Base-by-base conservation (phyloP, 805 yeast species). In the Wickerhamomyces hampshirensis region DNA sequence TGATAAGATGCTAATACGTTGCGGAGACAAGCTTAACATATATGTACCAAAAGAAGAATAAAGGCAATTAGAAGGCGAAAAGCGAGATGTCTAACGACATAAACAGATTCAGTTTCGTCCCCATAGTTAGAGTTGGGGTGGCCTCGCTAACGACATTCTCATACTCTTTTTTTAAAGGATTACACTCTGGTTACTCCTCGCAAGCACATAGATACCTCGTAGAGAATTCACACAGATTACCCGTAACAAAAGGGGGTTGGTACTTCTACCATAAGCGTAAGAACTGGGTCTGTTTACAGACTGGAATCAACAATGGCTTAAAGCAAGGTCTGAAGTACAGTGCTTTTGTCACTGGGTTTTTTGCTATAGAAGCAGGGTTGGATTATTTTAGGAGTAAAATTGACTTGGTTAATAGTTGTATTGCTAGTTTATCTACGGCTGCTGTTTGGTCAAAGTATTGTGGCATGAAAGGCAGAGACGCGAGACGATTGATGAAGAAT, bases 191-290 rank as follows among this genome's bases (percentile, higher is more conserved):
- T 4, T 74, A 75, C 48, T 67, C 68, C 35, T 44, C 55, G 64
- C 84, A 1, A 73, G 83, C 1, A 59, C 78, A 29, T 68, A 76
- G 29, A 21, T 86, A 73, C 48, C 63, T 86, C 31, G 87, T 89
- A 3, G 85, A 84, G 47, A 86, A 86, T 51, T 82, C 93, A 11
- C 95, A 86, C 53, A 56, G 96, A 35, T 61, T 87, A 39, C 96
- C 96, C 6, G 68, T 59, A 16, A 76, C 81, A 0, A 80, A 76
- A 36, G 88, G 86, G 15, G 93, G 91, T 0, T 86, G 95, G 96
- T 86, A 82, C 53, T 82, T 80, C 55, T 86, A 86, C 59, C 93
- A 86, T 59, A 85, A 83, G 59, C 70, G 86, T 43, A 86, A 84
- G 62, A 82, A 84, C 58, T 83, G 84, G 56, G 83, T 81, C 21